Percentiles rank a stretch among this genome's conserved stretches.
Conservation (phyloP, 164 flowering plant species). For the Kingdonia uniflora region DNA sequence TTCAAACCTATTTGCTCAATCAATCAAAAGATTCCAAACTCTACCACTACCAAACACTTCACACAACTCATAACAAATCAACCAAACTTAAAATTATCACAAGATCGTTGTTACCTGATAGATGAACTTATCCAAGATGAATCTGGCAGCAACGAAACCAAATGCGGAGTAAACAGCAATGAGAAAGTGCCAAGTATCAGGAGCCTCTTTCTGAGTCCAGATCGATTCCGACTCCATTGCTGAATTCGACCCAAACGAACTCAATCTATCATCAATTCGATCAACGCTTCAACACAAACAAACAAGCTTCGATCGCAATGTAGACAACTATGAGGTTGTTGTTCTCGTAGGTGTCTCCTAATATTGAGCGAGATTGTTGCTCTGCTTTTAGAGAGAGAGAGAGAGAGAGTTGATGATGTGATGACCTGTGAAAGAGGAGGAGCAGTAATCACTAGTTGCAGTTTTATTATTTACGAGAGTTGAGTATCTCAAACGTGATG, state of each 20-base stretch:
- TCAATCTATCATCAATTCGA: neutral
- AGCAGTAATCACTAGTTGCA: no score
- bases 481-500: no score
- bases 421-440: no score
- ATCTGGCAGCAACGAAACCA: constrained; percentile 38
- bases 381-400: no score
- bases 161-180: constrained; percentile 44
- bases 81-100: neutral
- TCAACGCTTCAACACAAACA: no score
- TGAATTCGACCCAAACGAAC: neutral
- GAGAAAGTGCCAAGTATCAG: constrained; percentile 27
- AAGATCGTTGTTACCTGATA: constrained; percentile 30
- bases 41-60: neutral
- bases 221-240: constrained; percentile 48
- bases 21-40: neutral
- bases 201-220: constrained; percentile 22
- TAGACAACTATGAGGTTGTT: no score
- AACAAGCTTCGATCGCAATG: no score
- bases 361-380: no score
- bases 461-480: no score
- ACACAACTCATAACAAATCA: neutral
- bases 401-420: no score
- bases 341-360: no score
- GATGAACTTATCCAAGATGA: constrained; percentile 51
- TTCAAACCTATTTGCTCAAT: neutral